Evolutionary conservation across 345 rosid species (phyloP), one percentile per base, ranked within the genome.

Genomic region (Eutrema yunnanense): DNA sequence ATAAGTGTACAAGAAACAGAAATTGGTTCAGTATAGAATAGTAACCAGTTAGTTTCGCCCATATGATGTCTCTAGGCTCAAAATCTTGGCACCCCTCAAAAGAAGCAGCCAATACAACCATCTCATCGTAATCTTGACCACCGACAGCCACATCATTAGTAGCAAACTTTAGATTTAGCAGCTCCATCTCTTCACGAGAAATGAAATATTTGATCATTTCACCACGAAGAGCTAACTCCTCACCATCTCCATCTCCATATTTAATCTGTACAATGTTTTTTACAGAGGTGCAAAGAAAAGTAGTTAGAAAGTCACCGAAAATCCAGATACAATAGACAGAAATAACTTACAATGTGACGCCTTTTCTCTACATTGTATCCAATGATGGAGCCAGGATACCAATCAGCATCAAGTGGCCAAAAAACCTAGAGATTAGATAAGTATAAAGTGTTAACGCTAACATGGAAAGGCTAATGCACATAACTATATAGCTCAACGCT

Each of bases 351-450:
- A 77, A 77, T 75, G 55, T 95, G 98, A 30, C 80, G 83, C 48
- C 84, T 84, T 58, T 78, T 79, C 81, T 84, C 96, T 3, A 73
- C 65, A 78, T 82, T 83, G 67, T 88, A 92, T 22, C 90, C 89
- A 76, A 85, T 68, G 73, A 95, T 68, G 54, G 72, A 67, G 65
- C 97, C 98, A 6, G 78, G 63, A 74, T 92, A 95, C 99, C 98
- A 95, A 74, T 88, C 96, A 76, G 89, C 96, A 83, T 95, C 99
- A 80, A 95, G 62, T 33, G 99, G 99, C 99, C 99, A 95, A 82
- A 83, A 95, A 53, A 95, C 91, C 99, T 95, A 89, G 44, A 80
- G 50, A 60, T 47, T 14, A 65, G 75, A 57, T 27, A 74, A 69
- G n/a, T n/a, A n/a, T n/a, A n/a, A n/a, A n/a, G 38, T 55, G 58